Evolutionary conservation across 1,139 yeast genomes (phyloP).

Genomic region (Yamadazyma kanchanaburiensis): DNA sequence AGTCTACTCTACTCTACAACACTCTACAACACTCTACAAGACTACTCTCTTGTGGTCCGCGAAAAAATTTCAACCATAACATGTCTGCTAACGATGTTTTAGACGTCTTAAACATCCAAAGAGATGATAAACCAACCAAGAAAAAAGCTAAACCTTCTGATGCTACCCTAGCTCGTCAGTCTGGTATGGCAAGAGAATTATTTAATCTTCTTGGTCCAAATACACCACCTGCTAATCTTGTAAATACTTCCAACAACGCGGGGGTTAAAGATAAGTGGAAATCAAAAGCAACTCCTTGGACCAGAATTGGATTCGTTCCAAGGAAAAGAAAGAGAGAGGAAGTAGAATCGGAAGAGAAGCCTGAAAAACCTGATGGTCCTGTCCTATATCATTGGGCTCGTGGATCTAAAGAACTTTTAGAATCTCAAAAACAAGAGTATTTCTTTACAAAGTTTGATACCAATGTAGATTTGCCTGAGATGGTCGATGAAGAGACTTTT

Average conservation of each 20-base stretch:
- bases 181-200: constrained; percentile 89
- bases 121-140: constrained; percentile 40
- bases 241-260: constrained; percentile 40
- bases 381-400: constrained; percentile 84
- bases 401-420: constrained; percentile 56
- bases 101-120: constrained; percentile 69
- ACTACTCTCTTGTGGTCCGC: not conserved
- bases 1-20: too few species aligned
- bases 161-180: constrained; percentile 30
- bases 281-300: constrained; percentile 82
- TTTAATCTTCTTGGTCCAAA: constrained; percentile 87
- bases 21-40: too few species aligned
- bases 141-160: constrained; percentile 31
- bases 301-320: constrained; percentile 54
- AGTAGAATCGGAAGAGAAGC: constrained; percentile 31
- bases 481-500: constrained; percentile 66
- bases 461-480: constrained; percentile 63
- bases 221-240: constrained; percentile 74
- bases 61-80: constrained; percentile 2
- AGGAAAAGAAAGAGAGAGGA: constrained; percentile 33
- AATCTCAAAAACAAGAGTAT: constrained; percentile 47
- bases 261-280: constrained; percentile 67
- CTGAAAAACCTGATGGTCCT: constrained; percentile 19
- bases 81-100: constrained; percentile 65
- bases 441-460: constrained; percentile 76